phyloP scores from a whole-genome alignment of 2,329 filamentous ascomycete species.

The Colletotrichum cuscutae region DNA sequence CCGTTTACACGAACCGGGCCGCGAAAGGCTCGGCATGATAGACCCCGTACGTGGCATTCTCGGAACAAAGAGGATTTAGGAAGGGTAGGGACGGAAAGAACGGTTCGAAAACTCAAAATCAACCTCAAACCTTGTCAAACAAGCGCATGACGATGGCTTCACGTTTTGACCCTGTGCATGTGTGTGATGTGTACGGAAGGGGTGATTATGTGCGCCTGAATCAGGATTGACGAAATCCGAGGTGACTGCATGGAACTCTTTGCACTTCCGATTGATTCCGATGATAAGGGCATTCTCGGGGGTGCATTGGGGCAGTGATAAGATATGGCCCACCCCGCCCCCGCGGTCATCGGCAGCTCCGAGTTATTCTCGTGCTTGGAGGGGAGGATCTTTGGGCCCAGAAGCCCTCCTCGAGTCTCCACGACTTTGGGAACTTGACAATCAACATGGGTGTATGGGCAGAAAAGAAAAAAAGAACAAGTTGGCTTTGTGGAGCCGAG shows the following conservation, averaged over 20 bases:
- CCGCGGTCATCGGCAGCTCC: constrained; percentile 8
- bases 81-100: neutral
- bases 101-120: constrained; percentile 7
- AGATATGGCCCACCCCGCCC: constrained; percentile 3
- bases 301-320: neutral
- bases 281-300: constrained; percentile 20
- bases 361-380: constrained; percentile 21
- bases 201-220: neutral
- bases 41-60: constrained; percentile 7
- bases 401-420: too few species aligned
- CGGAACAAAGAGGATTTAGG: neutral
- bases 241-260: neutral
- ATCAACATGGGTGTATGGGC: neutral
- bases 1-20: constrained; percentile 18
- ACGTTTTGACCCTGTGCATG: constrained; percentile 12
- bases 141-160: constrained; percentile 32
- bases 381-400: neutral
- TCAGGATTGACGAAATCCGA: constrained; percentile 20
- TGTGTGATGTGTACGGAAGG: neutral
- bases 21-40: constrained; percentile 14
- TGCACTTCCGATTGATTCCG: constrained; percentile 15
- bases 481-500: neutral
- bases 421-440: neutral
- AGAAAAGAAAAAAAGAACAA: neutral
- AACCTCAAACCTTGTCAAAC: constrained; percentile 18